Evolutionary conservation across 371 early-diverging fungal genomes (phyloP).

Genomic region (Nematocida ausubeli): DNA sequence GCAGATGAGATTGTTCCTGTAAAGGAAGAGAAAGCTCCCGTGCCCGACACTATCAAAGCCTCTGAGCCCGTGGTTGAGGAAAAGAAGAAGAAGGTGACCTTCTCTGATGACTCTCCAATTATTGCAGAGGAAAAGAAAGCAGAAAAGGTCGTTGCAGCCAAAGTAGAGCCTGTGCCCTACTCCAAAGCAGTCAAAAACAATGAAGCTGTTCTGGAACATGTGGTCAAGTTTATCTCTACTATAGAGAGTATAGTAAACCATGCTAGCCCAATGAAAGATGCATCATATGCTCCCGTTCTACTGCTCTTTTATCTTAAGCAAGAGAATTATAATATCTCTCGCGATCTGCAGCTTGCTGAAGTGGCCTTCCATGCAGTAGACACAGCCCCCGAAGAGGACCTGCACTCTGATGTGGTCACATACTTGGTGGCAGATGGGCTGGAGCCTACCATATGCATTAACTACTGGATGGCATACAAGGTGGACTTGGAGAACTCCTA

Average conservation of each 20-base stretch:
- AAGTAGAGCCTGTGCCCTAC: too few species aligned
- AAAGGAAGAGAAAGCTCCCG: too few species aligned
- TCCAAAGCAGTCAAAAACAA: too few species aligned
- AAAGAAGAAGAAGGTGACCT: too few species aligned
- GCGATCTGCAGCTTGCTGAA: not conserved
- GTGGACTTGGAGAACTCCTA: not conserved
- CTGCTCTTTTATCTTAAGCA: not conserved
- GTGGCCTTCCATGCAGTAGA: not conserved
- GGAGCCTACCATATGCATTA: slow-evolving; percentile 14
- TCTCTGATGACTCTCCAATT: too few species aligned
- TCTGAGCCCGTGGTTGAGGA: too few species aligned
- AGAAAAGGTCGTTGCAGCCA: too few species aligned
- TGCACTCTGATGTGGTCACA: not conserved
- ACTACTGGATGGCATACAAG: not conserved
- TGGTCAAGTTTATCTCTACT: too few species aligned
- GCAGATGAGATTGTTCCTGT: too few species aligned
- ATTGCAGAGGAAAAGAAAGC: too few species aligned
- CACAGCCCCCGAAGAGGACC: not conserved
- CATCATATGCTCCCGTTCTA: not conserved
- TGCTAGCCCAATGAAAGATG: slow-evolving; percentile 1
- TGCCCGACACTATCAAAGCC: too few species aligned
- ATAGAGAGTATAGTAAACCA: not conserved
- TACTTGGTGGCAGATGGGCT: not conserved
- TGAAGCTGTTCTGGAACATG: too few species aligned
- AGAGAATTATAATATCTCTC: not conserved